Evolutionary conservation across 2,329 filamentous ascomycete species (phyloP).

Genomic region (Teratosphaeria epicoccoides): DNA sequence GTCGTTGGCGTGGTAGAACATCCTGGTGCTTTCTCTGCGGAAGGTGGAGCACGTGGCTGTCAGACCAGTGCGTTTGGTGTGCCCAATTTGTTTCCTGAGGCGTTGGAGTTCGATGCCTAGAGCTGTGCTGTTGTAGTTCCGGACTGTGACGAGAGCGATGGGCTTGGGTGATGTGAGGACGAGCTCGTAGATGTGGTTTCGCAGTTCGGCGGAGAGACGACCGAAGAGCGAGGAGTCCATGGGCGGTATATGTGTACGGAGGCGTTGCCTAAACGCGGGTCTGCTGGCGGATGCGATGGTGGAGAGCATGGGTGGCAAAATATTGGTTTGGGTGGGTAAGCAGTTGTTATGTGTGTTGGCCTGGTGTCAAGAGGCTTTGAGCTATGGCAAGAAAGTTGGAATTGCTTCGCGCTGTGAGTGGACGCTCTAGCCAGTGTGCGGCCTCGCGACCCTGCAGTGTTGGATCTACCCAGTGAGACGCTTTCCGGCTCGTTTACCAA

Average conservation of each 20-base stretch:
- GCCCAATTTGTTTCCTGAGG: not conserved
- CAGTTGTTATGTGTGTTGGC: not conserved
- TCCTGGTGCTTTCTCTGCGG: not conserved
- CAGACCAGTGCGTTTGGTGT: not conserved
- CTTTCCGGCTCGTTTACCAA: not conserved
- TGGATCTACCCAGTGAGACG: not conserved
- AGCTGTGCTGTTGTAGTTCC: not conserved
- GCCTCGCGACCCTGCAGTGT: not conserved
- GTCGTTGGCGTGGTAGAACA: slow-evolving; percentile 1
- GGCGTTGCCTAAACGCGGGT: not conserved
- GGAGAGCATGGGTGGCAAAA: not conserved
- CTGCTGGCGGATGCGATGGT: too few relatives aligned
- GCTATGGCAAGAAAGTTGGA: not conserved
- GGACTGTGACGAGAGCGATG: not conserved
- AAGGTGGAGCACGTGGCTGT: not conserved
- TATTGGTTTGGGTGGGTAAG: not conserved
- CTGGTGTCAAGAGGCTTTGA: not conserved
- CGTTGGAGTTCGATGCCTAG: not conserved
- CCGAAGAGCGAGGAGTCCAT: slow-evolving; percentile 3
- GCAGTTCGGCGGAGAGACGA: slow-evolving; percentile 1
- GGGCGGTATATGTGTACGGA: not conserved
- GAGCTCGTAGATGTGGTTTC: slow-evolving; percentile 4
- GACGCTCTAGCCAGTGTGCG: not conserved
- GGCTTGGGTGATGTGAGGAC: not conserved
- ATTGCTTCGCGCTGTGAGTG: not conserved